These are phyloP conservation scores for Candida sanyaensis DNA, from an alignment of 1,139 yeast species.

Conservation along the genomic window DNA sequence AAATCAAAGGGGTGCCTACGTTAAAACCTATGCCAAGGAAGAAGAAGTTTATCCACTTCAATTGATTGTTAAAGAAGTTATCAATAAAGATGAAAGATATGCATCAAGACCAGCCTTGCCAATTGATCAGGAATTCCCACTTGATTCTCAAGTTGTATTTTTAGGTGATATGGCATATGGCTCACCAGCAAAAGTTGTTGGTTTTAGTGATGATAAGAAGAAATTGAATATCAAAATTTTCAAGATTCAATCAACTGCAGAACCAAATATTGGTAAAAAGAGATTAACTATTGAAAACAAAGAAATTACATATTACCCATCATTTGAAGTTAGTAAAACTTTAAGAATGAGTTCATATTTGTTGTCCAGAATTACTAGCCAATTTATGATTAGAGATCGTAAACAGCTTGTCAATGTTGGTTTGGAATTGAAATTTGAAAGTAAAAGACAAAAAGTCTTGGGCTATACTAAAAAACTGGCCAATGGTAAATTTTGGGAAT, in stretches of 20 bases:
- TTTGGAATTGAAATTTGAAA: slow-evolving; percentile 80
- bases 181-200: slow-evolving; percentile 73
- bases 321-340: slow-evolving; percentile 64
- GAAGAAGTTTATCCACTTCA: slow-evolving; percentile 71
- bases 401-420: slow-evolving; percentile 71
- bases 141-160: slow-evolving; percentile 71
- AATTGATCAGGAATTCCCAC: slow-evolving; percentile 79
- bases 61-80: slow-evolving; percentile 73
- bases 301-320: slow-evolving; percentile 62
- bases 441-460: slow-evolving; percentile 75
- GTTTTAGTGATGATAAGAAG: slow-evolving; percentile 51
- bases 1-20: slow-evolving; percentile 70
- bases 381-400: slow-evolving; percentile 58
- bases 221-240: slow-evolving; percentile 50
- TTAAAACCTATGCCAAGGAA: slow-evolving; percentile 60
- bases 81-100: slow-evolving; percentile 73
- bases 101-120: slow-evolving; percentile 75
- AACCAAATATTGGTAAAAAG: slow-evolving; percentile 63
- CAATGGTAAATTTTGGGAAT: slow-evolving; percentile 77
- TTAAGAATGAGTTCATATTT: slow-evolving; percentile 63
- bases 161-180: slow-evolving; percentile 91
- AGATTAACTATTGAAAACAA: slow-evolving; percentile 59
- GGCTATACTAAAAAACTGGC: slow-evolving; percentile 71
- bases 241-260: slow-evolving; percentile 51
- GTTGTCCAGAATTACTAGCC: slow-evolving; percentile 77